A percentile compares a stretch with the other conserved stretches of the same genome.
phyloP scores from a whole-genome alignment of 2,329 filamentous ascomycete species.

The Aureobasidium sp. region DNA sequence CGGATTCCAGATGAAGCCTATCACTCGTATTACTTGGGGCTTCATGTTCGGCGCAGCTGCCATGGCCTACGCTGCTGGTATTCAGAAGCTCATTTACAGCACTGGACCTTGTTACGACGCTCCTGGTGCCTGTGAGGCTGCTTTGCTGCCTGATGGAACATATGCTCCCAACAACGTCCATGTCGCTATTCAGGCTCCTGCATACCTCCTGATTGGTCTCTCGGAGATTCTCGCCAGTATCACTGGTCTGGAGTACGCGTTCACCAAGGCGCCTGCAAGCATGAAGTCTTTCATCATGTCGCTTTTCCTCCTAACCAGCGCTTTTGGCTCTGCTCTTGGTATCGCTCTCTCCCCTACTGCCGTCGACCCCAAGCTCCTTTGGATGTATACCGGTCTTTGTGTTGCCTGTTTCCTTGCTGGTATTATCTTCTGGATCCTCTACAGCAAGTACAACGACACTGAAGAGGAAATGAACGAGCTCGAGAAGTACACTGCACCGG shows the following conservation, averaged over 20 bases:
- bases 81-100: conserved; percentile 49
- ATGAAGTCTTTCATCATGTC: conserved; percentile 45
- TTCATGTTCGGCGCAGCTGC: conserved; percentile 46
- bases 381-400: conserved; percentile 42
- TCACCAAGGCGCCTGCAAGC: conserved; percentile 37
- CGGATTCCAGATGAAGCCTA: conserved; percentile 37
- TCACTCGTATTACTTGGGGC: conserved; percentile 46
- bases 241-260: conserved; percentile 41
- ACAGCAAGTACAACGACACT: conserved; percentile 36
- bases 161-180: conserved; percentile 36
- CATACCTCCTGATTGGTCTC: conserved; percentile 38
- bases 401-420: conserved; percentile 18
- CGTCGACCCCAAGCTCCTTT: conserved; percentile 56
- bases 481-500: conserved; percentile 22
- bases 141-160: conserved; percentile 24
- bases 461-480: conserved; percentile 45
- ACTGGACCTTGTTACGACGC: conserved; percentile 45
- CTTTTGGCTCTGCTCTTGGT: conserved; percentile 51
- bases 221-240: conserved; percentile 41
- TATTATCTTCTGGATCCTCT: conserved; percentile 24
- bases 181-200: conserved; percentile 37
- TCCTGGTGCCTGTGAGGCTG: conserved; percentile 32
- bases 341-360: conserved; percentile 53
- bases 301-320: conserved; percentile 54
- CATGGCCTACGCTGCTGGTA: conserved; percentile 48